Conservation (phyloP, 176 grass and related monocot species). For the Zea luxurians region DNA sequence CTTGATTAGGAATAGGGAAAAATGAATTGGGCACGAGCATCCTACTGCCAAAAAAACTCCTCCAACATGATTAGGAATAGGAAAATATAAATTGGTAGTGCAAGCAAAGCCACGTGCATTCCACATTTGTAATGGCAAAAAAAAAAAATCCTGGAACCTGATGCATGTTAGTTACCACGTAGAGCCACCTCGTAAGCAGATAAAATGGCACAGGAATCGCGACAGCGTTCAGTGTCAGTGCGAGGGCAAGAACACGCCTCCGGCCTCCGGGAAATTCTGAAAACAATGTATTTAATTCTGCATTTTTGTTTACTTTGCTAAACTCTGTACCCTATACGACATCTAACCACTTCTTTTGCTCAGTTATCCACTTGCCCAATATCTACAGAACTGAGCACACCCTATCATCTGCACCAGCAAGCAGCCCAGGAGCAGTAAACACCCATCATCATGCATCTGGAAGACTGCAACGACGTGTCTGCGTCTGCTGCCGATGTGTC, state of each 20-base stretch:
- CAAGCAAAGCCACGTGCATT: too few relatives aligned
- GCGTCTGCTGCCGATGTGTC: conserved; percentile 9
- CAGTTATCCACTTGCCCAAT: not conserved
- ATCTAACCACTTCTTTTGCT: not conserved
- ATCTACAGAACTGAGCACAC: conserved; percentile 29
- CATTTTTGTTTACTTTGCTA: not conserved
- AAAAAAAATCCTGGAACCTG: not conserved
- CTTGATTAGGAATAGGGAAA: too few relatives aligned
- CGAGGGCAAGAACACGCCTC: not conserved
- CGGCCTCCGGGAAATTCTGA: not conserved
- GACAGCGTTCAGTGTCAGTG: not conserved
- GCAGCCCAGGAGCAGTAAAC: not conserved
- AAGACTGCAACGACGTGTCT: not conserved
- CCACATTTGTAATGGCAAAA: not conserved
- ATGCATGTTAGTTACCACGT: not conserved
- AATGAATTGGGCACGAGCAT: too few relatives aligned
- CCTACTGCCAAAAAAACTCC: too few relatives aligned
- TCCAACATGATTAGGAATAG: too few relatives aligned
- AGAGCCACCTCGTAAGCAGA: not conserved
- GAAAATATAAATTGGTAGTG: too few relatives aligned
- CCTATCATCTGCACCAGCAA: not conserved
- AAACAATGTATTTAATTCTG: conserved; percentile 5
- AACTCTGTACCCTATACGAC: not conserved
- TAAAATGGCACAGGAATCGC: not conserved
- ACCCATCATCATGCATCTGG: conserved; percentile 11